phyloP scores from a whole-genome alignment of 2,329 filamentous ascomycete species.

The Microcyclospora tardicrescens region DNA sequence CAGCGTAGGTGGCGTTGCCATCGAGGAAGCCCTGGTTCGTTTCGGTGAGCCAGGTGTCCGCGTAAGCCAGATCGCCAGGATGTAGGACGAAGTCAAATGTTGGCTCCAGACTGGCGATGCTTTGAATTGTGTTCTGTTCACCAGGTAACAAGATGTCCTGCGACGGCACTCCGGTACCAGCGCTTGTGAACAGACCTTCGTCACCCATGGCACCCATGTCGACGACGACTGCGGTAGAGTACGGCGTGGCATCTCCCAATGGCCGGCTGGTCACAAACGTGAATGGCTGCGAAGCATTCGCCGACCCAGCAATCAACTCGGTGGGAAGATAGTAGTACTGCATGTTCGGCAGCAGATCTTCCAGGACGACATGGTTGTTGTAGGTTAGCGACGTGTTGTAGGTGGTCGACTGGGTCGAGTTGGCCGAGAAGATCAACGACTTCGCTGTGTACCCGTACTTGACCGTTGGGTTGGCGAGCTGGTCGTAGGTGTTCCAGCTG shows the following conservation, averaged over 20 bases:
- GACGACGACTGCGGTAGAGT: slow-evolving; percentile 40
- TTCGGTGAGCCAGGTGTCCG: slow-evolving; percentile 43
- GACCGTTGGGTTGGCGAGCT: slow-evolving; percentile 6
- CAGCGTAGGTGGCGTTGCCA: slow-evolving; percentile 21
- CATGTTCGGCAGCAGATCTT: slow-evolving; percentile 8
- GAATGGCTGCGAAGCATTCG: slow-evolving; percentile 1
- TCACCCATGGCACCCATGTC: slow-evolving; percentile 28
- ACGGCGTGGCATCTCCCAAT: slow-evolving; percentile 39
- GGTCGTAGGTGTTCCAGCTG: slow-evolving; percentile 8
- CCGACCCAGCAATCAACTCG: not conserved
- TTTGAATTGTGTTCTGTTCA: slow-evolving; percentile 43
- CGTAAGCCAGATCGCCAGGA: slow-evolving; percentile 45
- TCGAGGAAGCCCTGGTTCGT: slow-evolving; percentile 25
- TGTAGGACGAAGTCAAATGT: slow-evolving; percentile 12
- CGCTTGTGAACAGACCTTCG: slow-evolving; percentile 27
- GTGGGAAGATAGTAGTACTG: slow-evolving; percentile 11
- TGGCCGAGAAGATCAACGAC: not conserved
- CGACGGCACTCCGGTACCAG: slow-evolving; percentile 33
- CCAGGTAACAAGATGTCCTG: slow-evolving; percentile 26
- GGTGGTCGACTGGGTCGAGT: slow-evolving; percentile 6
- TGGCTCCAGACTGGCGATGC: slow-evolving; percentile 2
- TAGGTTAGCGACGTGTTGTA: slow-evolving; percentile 10
- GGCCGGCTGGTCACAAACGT: slow-evolving; percentile 3
- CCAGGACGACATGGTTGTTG: slow-evolving; percentile 13
- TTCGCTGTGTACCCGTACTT: slow-evolving; percentile 2